Conservation (phyloP, 1,284 basidiomycete species). For the Moesziomyces parantarcticus region DNA sequence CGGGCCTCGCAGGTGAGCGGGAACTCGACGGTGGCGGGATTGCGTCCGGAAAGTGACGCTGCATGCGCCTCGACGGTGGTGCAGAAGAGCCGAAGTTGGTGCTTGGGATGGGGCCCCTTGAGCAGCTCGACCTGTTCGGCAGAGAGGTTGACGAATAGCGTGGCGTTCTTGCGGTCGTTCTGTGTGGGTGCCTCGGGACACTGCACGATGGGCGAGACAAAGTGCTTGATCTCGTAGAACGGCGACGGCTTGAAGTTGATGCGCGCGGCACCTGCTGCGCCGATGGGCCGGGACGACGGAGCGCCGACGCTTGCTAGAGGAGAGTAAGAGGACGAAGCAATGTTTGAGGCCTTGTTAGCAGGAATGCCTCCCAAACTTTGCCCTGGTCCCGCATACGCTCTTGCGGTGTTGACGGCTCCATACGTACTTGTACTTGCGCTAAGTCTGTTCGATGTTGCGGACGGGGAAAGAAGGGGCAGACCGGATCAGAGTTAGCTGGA, state of each 20-base stretch:
- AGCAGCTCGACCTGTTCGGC: slow-evolving; percentile 44
- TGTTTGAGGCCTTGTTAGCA: slow-evolving; percentile 21
- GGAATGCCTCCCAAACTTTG: slow-evolving; percentile 30
- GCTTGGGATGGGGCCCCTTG: slow-evolving; percentile 13
- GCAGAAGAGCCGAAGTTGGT: slow-evolving; percentile 58
- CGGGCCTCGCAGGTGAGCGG: slow-evolving; percentile 59
- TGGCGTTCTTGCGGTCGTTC: slow-evolving; percentile 44
- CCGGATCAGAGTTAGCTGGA: slow-evolving; percentile 5
- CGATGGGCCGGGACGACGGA: slow-evolving; percentile 12
- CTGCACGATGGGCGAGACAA: slow-evolving; percentile 46
- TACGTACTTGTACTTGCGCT: slow-evolving; percentile 37
- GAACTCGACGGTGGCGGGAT: slow-evolving; percentile 57
- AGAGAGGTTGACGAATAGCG: slow-evolving; percentile 40
- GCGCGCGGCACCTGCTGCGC: slow-evolving; percentile 20
- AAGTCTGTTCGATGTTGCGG: neutral
- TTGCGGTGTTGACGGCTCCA: slow-evolving; percentile 20
- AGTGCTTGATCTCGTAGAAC: slow-evolving; percentile 58
- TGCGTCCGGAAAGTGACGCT: slow-evolving; percentile 36
- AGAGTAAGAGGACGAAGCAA: slow-evolving; percentile 33
- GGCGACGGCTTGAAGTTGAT: slow-evolving; percentile 58
- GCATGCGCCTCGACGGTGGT: slow-evolving; percentile 56
- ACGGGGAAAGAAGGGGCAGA: neutral
- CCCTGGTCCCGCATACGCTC: slow-evolving; percentile 25
- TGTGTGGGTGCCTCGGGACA: slow-evolving; percentile 53
- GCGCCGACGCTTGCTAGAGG: slow-evolving; percentile 14